Evolutionary conservation across 2,329 filamentous ascomycete species (phyloP), one percentile per base, ranked within the genome.

Genomic region (Diaporthe sp.): DNA sequence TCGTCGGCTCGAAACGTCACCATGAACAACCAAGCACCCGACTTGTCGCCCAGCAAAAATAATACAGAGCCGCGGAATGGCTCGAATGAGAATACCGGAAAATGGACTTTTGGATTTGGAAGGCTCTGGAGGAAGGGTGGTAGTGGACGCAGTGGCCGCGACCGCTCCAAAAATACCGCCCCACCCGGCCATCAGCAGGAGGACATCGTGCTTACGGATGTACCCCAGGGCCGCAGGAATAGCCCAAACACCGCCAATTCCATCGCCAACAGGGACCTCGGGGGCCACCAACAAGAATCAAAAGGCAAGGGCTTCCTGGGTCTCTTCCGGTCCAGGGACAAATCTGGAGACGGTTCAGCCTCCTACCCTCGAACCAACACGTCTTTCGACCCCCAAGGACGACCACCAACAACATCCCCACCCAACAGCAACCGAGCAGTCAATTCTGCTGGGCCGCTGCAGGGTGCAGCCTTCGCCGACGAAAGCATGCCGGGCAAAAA

Each of bases 11-110:
- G 15, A 73, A 65, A 65, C 58, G 34, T 65, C 12, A 73, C 22
- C 46, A 73, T 44, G 25, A 51, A 73, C 46, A 73, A 65, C 71
- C 71, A 73, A 62, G 42, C 58, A 37, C 71, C 58, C 58, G 49
- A 73, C 46, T 65, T 39, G 71, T 57, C 71, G 71, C 58, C 71
- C 71, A 73, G 71, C 71, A 73, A 73, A 65, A 73, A 57, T 55
- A 46, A 34, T 37, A 1, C 71, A 44, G 34, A 28, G 58, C 49
- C 58, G 39, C 46, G n/a, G 34, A 34, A 3, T 42, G 28, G 57
- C 51, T 65, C 42, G 28, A 31, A 51, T 13, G 37, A 51, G 22
- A 62, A 25, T 10, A 0, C 58, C 4, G 71, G 44, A 55, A 57
- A 44, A 25, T 65, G 58, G 58, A 46, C 31, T 44, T 46, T 37